Evolutionary conservation across 768 basidiomycete species (phyloP), one percentile per base, ranked within the genome.

Genomic region (Lentinula sp.): DNA sequence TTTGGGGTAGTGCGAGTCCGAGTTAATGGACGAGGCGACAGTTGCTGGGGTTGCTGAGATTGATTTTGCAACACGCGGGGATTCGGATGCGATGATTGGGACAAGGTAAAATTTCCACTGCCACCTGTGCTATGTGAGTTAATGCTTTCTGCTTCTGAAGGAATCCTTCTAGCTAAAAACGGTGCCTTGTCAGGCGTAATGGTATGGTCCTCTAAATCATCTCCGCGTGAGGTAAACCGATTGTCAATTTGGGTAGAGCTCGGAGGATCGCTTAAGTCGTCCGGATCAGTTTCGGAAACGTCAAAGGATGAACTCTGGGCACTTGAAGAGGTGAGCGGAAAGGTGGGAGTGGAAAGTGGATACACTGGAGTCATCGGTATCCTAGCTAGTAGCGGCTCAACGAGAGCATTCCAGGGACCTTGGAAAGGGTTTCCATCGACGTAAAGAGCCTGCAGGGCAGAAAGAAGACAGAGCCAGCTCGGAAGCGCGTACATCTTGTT

Each of bases 371-470:
- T 81, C 67, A 79, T 73, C 28, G 86, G 83, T 23, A 76, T 70
- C 68, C 85, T 85, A 57, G 86, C 80, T 8, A 95, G 77, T 52
- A 98, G 78, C 0, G 95, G 93, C 61, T 89, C 90, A 28, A 97
- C 86, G 57, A 99, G 78, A 35, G 91, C 87, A 69, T 88, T 86
- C 93, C 95, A 97, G 1, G 93, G 91, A 7, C 91, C 91, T 66
- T 92, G 91, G 74, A 99, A 98, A 7, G 95, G 94, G 71, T 99
- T 99, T 16, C 87, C 89, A 64, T 98, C 96, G n/a, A 99, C 85
- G 65, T 88, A 89, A 3, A 99, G 76, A 1, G 87, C 89, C 71
- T 96, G 93, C 51, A 99, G 78, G 34, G 81, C 80, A 18, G 86
- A 83, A n/a, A 99, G 80, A 32, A 93, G 83, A 71, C 93, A 93